Base-by-base conservation (phyloP, 208 protist species). In the Crithidia bombi region DNA sequence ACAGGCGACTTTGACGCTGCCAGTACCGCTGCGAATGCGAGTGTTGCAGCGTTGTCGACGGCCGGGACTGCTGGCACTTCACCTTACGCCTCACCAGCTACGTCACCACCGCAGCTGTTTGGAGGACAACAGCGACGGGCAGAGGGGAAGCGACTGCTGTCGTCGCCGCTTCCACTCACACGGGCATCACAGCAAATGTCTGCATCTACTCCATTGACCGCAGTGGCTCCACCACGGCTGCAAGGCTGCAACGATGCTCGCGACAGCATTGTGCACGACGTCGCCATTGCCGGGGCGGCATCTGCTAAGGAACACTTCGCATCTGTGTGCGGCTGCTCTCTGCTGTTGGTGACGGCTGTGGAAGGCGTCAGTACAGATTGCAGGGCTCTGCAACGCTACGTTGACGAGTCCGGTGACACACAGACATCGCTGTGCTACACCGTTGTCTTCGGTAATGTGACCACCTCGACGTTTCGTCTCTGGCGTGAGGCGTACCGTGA, bases 321-420 rank as follows among this genome's bases (percentile, higher is more conserved):
- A 25, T 54, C 69, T 38, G 19, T 75, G 32, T 28, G 52, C 39
- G 46, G 59, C 46, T 76, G 70, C 62, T 92, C 85, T 19, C 74
- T 95, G 3, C 67, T 95, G 38, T 49, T 95, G 21, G 70, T 86
- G 12, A 84, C 86, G 0, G 83, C 74, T 7, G 86, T 92, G 52
- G 86, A 92, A 51, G 80, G 74, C 0, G 59, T 75, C 21, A 69
- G 73, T 58, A 33, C 46, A 28, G 65, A 83, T 61, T 73, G 30
- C 38, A 65, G 35, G 25, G 74, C 84, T 3, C 71, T 96, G 52
- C 91, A 96, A 71, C 81, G 82, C 19, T 96, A 96, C 77, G 78
- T 94, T 35, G 91, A 96, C 75, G 82, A 82, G 78, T 90, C 73
- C 25, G 75, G 73, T 26, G 91, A 96, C 35, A 69, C 92, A 51